Evolutionary conservation across 768 basidiomycete genomes (phyloP).

Genomic region (Panaeolus cyanescens): DNA sequence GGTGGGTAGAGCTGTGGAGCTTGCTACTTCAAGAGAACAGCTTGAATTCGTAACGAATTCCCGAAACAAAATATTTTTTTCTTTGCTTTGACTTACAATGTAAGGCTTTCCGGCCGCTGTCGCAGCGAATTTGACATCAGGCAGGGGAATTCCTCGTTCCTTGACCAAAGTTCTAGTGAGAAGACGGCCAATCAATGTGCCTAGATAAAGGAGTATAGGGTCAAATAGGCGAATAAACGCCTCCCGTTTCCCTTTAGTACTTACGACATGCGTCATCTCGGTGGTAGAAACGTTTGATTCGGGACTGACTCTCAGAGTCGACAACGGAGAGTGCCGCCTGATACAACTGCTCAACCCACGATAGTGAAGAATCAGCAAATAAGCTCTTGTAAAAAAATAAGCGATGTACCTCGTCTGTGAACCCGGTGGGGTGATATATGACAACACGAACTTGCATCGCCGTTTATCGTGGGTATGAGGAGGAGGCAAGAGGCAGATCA

Average conservation of each 20-base stretch:
- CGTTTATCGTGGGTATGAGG: constrained; percentile 11
- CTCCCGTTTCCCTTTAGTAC: constrained; percentile 18
- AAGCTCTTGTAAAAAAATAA: not conserved
- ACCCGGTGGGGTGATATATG: constrained; percentile 38
- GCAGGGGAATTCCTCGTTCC: constrained; percentile 52
- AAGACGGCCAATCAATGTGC: constrained; percentile 76
- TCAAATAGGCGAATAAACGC: constrained; percentile 6
- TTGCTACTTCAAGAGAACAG: constrained; percentile 28
- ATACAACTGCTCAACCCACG: constrained; percentile 51
- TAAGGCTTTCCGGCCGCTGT: constrained; percentile 79
- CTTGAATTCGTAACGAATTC: not conserved
- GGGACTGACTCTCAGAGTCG: constrained; percentile 54
- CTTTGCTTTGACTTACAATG: constrained; percentile 46
- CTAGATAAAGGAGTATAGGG: constrained; percentile 34
- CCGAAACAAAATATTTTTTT: not conserved
- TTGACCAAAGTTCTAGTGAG: constrained; percentile 66
- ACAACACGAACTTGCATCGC: constrained; percentile 48
- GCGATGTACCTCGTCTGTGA: constrained; percentile 42
- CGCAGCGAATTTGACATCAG: constrained; percentile 49
- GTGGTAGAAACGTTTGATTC: constrained; percentile 67
- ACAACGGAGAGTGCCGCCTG: constrained; percentile 57
- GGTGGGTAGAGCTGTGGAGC: constrained; percentile 48
- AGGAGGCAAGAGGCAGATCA: constrained; percentile 8
- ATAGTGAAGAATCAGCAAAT: constrained; percentile 8
- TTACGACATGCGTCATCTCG: constrained; percentile 78